Conservation (phyloP, 805 yeast species). For the Candida maltosa region DNA sequence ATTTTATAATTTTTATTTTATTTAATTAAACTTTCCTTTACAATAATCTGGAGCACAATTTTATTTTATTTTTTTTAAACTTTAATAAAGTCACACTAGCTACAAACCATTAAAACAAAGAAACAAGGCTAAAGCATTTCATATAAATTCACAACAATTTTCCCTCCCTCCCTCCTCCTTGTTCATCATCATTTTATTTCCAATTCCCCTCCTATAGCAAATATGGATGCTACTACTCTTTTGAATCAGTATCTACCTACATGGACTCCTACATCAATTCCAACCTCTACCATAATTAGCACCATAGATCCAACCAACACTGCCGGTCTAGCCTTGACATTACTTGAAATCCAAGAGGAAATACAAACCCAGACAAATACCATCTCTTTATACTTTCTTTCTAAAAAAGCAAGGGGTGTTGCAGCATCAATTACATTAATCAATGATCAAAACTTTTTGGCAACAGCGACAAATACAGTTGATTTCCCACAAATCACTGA, state of each 20-base stretch:
- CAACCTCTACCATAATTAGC: conserved; percentile 20
- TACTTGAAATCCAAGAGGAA: conserved; percentile 4
- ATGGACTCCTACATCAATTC: conserved; percentile 14
- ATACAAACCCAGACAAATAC: conserved; percentile 19
- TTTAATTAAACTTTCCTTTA: no score
- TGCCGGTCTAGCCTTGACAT: conserved; percentile 13
- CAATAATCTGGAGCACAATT: no score
- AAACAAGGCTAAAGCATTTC: no score
- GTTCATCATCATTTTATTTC: not conserved
- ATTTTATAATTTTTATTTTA: no score
- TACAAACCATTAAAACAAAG: no score
- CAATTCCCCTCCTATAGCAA: not conserved
- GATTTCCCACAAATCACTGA: conserved; percentile 16
- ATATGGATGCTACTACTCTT: no score
- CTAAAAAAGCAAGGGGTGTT: conserved; percentile 24
- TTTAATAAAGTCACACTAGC: no score
- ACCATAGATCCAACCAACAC: conserved; percentile 22
- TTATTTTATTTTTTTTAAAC: no score
- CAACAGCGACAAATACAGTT: conserved; percentile 30
- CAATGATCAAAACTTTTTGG: conserved; percentile 21
- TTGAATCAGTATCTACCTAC: conserved; percentile 3
- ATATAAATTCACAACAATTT: no score
- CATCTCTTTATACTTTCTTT: conserved; percentile 13
- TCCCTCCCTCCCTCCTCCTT: not conserved
- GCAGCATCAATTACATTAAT: conserved; percentile 29